These are phyloP conservation scores for Aspergillus carbonarius DNA, from an alignment of 2,329 filamentous ascomycete species.

Conservation along the genomic window DNA sequence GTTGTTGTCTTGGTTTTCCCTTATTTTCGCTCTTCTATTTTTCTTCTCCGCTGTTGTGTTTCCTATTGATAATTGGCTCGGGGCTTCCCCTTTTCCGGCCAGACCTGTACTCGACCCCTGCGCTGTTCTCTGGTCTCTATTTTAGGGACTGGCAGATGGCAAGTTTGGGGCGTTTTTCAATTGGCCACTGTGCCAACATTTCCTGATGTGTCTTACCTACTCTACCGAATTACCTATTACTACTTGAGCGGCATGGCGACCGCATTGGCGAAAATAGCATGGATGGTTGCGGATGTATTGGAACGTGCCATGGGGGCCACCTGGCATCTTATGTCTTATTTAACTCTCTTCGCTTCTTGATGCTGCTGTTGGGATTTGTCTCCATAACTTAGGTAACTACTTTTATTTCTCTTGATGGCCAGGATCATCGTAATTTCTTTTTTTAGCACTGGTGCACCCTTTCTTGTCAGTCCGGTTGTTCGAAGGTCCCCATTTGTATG, in stretches of 20 bases:
- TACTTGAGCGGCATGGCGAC: background rate
- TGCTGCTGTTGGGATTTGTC: background rate
- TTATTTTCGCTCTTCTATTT: background rate
- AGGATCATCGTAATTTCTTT: background rate
- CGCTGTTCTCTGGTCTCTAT: background rate
- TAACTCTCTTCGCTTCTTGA: background rate
- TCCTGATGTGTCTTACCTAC: background rate
- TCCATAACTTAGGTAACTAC: background rate
- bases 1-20: conserved; percentile 4
- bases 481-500: background rate
- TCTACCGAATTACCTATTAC: background rate
- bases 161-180: background rate
- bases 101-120: background rate
- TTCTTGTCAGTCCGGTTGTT: background rate
- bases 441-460: background rate
- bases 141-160: background rate
- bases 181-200: background rate
- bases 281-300: background rate
- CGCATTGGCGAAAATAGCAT: conserved; percentile 1
- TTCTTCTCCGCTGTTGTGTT: conserved; percentile 2
- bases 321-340: background rate
- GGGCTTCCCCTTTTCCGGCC: background rate
- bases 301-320: background rate
- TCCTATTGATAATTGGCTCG: conserved; percentile 4
- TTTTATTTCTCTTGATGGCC: background rate